Base-by-base conservation (phyloP, 139 green algal genomes). In the Auxenochlorella pyrenoidosa region DNA sequence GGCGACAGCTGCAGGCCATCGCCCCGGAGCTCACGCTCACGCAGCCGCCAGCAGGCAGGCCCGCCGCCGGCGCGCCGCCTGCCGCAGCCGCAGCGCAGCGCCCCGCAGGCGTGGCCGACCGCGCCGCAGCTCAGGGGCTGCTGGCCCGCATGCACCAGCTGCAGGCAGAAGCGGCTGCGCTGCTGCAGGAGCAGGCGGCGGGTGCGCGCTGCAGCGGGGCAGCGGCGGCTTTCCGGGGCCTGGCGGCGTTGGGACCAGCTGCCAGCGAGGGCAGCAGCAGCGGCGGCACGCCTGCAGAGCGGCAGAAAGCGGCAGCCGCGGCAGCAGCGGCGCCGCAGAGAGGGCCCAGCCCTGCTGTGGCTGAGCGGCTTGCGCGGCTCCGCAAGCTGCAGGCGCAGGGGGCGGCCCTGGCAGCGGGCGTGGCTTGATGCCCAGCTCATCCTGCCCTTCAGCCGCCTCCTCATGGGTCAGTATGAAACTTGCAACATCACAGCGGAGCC, bases 11-110 rank as follows among this genome's bases (percentile, higher is more conserved):
- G 60, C 80, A 85, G 43, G 63, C 40, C 2, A 19, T 85, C 5
- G 41, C 41, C 0, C 80, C 80, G 1, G 80, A 85, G 80, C 80
- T 85, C 21, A 85, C 80, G 2, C 40, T 85, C 5, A 85, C 80
- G 0, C 80, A 59, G 40, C 63, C 24, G 30, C 80, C 80, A 19
- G 47, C 51, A 15, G 38, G 38, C 5, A 26, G 12, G 5, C 13
- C 60, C 24, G 60, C 77, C 38, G 41, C 24, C 21, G 21, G 21
- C 28, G 63, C 41, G 22, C 40, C 41, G 1, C 38, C 63, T 18
- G 44, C 51, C 1, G 40, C 80, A 70, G 36, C 79, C 3, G 22
- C 30, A 22, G 54, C 22, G 79, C 58, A 51, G 78, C 51, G 51
- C 28, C 78, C 78, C 1, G 78, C 51, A 0, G 51, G 26, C 13